Conservation (phyloP, 441 rosid species). For the Gossypium trilobum region DNA sequence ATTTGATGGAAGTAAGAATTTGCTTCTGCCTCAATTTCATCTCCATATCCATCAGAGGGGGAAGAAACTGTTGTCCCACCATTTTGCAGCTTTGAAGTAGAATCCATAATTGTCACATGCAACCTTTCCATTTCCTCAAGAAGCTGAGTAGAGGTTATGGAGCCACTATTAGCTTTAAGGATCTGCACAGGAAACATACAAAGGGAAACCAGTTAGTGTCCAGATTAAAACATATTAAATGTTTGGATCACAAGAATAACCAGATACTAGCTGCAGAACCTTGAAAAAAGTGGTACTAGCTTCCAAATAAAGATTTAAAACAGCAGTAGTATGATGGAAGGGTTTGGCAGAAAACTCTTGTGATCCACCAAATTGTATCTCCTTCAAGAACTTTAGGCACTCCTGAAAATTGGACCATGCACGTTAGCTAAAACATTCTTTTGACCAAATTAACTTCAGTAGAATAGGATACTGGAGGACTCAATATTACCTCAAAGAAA, state of each 20-base stretch:
- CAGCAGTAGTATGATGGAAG: slow-evolving; percentile 53
- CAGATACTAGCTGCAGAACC: slow-evolving; percentile 35
- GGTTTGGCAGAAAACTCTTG: slow-evolving; percentile 58
- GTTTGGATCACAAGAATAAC: neutral
- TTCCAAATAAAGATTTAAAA: slow-evolving; percentile 56
- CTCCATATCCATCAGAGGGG: slow-evolving; percentile 60
- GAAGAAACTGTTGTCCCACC: slow-evolving; percentile 62
- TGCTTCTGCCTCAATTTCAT: slow-evolving; percentile 86
- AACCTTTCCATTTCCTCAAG: slow-evolving; percentile 69
- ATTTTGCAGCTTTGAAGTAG: slow-evolving; percentile 61
- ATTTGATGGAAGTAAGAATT: slow-evolving; percentile 92
- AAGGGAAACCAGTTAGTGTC: neutral
- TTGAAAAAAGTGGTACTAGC: slow-evolving; percentile 51
- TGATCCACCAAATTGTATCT: slow-evolving; percentile 58
- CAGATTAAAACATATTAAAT: neutral
- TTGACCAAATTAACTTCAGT: slow-evolving; percentile 9
- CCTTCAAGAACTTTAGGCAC: slow-evolving; percentile 77
- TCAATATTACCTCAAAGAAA: slow-evolving; percentile 63
- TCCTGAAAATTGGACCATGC: slow-evolving; percentile 42
- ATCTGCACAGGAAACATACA: slow-evolving; percentile 34
- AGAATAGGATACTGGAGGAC: neutral
- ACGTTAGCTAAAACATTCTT: slow-evolving; percentile 16
- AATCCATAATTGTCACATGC: slow-evolving; percentile 41
- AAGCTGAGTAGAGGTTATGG: slow-evolving; percentile 44
- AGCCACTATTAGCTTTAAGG: slow-evolving; percentile 55